These are phyloP conservation scores for Candida stauntonica DNA, from an alignment of 805 yeast genomes.

Conservation along the genomic window DNA sequence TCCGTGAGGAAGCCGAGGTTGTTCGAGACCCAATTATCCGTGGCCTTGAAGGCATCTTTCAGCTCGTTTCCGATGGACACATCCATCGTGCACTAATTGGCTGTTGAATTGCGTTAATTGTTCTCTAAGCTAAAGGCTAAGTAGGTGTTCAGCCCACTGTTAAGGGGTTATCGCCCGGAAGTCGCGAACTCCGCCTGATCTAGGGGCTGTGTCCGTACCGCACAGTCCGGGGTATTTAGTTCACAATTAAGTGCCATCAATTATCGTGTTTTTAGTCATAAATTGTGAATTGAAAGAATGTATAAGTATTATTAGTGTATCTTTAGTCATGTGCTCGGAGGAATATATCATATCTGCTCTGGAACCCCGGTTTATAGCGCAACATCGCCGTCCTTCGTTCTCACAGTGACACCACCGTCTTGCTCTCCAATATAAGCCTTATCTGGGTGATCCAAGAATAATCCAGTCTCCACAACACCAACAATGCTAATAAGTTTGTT, in stretches of 20 bases:
- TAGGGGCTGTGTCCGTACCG: no score
- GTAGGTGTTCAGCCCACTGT: no score
- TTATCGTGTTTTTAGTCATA: no score
- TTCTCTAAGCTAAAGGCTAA: no score
- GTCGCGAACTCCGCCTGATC: no score
- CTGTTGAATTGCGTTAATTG: no score
- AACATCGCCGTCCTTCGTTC: constrained; percentile 26
- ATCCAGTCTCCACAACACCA: constrained; percentile 96
- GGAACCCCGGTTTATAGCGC: no score
- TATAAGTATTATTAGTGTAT: not conserved
- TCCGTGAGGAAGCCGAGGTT: constrained; percentile 76
- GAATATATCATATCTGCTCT: no score
- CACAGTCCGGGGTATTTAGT: no score
- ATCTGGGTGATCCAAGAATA: constrained; percentile 65
- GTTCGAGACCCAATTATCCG: constrained; percentile 73
- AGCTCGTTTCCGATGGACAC: constrained; percentile 60
- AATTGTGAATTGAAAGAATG: not conserved
- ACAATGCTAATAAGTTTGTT: constrained; percentile 63
- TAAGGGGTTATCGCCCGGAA: no score
- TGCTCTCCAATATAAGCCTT: constrained; percentile 88
- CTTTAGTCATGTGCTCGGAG: no score
- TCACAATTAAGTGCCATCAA: no score
- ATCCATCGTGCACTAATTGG: not conserved
- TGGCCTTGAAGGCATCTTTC: constrained; percentile 74
- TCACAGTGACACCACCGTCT: constrained; percentile 54